Base-by-base conservation (phyloP, 1,284 basidiomycete species). In the Austropuccinia psidii region DNA sequence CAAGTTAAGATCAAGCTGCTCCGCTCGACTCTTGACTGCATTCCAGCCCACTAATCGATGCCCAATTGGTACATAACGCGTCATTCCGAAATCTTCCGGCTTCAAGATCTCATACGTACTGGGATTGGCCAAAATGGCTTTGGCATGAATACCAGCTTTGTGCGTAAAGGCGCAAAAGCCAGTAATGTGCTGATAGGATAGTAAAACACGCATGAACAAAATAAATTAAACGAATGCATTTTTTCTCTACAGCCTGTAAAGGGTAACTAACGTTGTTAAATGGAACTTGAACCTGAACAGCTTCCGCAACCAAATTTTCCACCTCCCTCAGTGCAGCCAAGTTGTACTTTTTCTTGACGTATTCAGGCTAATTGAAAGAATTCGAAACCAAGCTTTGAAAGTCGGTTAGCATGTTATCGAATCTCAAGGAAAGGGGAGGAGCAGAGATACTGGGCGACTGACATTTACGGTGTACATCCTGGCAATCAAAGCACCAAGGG, bases 81-180 rank as follows among this genome's bases (percentile, higher is more conserved):
- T 93, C 82, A 99, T 87, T 78, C 95, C 95, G 80, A 98, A 98
- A 84, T 98, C 95, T 82, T 95, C 92, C 61, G 92, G 96, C 88
- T 90, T 96, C 75, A 85, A 82, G 74, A 95, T 93, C 83, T 96
- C 93, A 83, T 98, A 99, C 11, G 96, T 99, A 79, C 90, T 92
- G 0, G 96, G 96, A 86, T 99, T 98, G 85, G 98, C 98, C 73
- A 99, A 87, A 82, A 99, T 99, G 50, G 96, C 96, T 86, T 99
- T 99, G 84, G 96, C 96, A 83, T 99, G 96, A 78, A 99, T 99
- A 82, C 96, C 96, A 37, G 96, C 96, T 88, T 99, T 98, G 89
- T 98, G 96, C 31, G 96, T 99, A 85, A 99, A 99, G 21, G 96
- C 96, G 81, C 96, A 98, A 84, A 98, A 98, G 35, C 96, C 96